These are phyloP conservation scores for Verticillium zaregamsianum DNA, from an alignment of 2,329 filamentous ascomycete species.

Conservation along the genomic window DNA sequence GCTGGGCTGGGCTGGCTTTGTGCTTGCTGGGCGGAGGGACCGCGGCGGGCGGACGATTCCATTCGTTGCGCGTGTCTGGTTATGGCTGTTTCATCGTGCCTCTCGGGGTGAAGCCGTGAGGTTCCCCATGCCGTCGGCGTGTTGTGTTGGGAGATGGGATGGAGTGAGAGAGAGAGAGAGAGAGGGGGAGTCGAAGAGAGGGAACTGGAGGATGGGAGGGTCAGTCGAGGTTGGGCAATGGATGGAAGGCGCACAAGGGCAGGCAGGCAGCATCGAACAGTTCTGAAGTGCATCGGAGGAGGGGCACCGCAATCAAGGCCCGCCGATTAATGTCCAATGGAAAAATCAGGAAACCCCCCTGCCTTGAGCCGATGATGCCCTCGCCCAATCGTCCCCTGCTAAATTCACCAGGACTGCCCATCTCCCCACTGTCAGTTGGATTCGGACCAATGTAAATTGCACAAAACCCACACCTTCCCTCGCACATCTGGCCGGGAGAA, in stretches of 20 bases:
- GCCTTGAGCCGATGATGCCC: neutral
- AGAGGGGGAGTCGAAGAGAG: neutral
- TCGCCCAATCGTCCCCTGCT: neutral
- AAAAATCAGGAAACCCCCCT: neutral
- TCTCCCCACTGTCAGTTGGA: neutral
- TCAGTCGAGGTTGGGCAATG: no score
- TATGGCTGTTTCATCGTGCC: neutral
- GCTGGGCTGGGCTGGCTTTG: neutral
- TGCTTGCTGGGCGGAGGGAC: neutral
- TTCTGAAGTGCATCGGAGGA: neutral
- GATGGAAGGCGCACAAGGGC: neutral
- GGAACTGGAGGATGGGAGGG: no score
- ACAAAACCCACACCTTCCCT: constrained; percentile 15
- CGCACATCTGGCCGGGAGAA: neutral
- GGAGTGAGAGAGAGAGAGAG: neutral
- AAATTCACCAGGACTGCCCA: neutral
- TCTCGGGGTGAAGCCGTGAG: neutral
- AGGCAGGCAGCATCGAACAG: neutral
- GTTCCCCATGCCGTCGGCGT: neutral
- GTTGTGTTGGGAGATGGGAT: neutral
- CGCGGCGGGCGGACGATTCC: neutral
- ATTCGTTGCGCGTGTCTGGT: neutral
- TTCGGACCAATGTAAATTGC: constrained; percentile 27
- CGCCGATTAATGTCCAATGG: neutral
- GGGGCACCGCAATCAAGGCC: neutral